These are phyloP conservation scores for Globisporangium spiculum DNA, from an alignment of 352 stramenopile genomes.

Conservation along the genomic window DNA sequence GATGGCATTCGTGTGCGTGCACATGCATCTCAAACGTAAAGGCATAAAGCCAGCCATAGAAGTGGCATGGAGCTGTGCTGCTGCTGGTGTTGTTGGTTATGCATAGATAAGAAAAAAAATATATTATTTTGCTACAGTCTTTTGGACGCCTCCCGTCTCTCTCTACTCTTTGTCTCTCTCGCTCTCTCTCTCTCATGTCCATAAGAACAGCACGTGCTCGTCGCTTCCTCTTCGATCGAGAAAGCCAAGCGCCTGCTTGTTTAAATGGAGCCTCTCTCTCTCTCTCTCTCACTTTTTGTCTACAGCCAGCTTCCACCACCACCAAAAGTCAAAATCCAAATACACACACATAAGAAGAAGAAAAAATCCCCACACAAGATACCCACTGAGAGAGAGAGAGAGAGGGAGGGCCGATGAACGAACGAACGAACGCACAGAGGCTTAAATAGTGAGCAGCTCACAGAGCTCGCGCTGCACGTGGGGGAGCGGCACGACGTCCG, in stretches of 20 bases:
- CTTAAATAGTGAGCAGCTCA: constrained; percentile 42
- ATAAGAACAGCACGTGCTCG: not conserved
- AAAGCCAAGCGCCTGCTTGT: not conserved
- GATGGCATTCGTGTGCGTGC: too few species aligned
- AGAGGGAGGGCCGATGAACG: not conserved
- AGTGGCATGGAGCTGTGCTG: too few species aligned
- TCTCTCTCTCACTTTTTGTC: not conserved
- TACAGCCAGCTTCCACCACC: not conserved
- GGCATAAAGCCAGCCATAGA: too few species aligned
- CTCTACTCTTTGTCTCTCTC: not conserved
- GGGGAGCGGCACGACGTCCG: constrained; percentile 57
- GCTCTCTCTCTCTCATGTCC: not conserved
- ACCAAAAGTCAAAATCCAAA: not conserved
- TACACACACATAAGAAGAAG: not conserved
- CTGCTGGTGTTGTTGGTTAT: not conserved
- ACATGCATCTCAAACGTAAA: too few species aligned
- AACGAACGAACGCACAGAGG: not conserved
- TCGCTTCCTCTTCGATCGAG: constrained; percentile 3
- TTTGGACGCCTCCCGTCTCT: not conserved
- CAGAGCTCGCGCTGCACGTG: constrained; percentile 61
- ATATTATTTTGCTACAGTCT: not conserved
- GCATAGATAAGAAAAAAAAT: not conserved
- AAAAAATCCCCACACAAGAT: not conserved
- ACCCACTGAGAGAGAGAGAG: not conserved
- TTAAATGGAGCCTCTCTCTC: not conserved